These are phyloP conservation scores for Pichia phayaonensis DNA, from an alignment of 805 yeast genomes.

Conservation along the genomic window DNA sequence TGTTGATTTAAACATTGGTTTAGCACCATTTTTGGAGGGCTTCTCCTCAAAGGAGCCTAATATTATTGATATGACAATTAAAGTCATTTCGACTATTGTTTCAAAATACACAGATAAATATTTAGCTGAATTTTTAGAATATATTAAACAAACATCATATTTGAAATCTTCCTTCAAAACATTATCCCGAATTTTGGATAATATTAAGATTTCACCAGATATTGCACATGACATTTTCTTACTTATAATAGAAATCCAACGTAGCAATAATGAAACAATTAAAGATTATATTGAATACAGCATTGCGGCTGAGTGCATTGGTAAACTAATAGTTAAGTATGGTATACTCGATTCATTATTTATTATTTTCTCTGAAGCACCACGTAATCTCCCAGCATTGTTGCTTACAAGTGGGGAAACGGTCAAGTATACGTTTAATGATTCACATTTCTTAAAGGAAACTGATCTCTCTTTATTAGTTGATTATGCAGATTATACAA, in stretches of 20 bases:
- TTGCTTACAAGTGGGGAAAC: slow-evolving; percentile 24
- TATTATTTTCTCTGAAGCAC: slow-evolving; percentile 10
- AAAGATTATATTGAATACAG: slow-evolving; percentile 15
- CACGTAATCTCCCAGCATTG: slow-evolving; percentile 7
- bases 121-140: slow-evolving; percentile 31
- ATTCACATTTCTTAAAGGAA: slow-evolving; percentile 9
- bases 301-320: slow-evolving; percentile 20
- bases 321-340: slow-evolving; percentile 16
- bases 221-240: slow-evolving; percentile 4
- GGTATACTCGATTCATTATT: slow-evolving; percentile 12
- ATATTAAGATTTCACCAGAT: neutral
- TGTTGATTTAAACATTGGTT: slow-evolving; percentile 26
- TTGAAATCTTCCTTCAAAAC: slow-evolving; percentile 9
- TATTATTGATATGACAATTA: slow-evolving; percentile 40
- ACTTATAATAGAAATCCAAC: slow-evolving; percentile 4
- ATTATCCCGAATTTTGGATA: slow-evolving; percentile 10
- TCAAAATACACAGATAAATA: slow-evolving; percentile 32
- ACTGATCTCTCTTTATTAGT: slow-evolving; percentile 11
- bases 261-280: neutral
- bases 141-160: slow-evolving; percentile 9
- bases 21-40: slow-evolving; percentile 31
- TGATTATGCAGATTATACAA: slow-evolving; percentile 20
- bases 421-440: slow-evolving; percentile 22
- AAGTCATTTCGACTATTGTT: slow-evolving; percentile 44
- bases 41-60: slow-evolving; percentile 24